These are phyloP conservation scores for Nematocida sp. DNA, from an alignment of 371 early-diverging fungal species.

Conservation along the genomic window DNA sequence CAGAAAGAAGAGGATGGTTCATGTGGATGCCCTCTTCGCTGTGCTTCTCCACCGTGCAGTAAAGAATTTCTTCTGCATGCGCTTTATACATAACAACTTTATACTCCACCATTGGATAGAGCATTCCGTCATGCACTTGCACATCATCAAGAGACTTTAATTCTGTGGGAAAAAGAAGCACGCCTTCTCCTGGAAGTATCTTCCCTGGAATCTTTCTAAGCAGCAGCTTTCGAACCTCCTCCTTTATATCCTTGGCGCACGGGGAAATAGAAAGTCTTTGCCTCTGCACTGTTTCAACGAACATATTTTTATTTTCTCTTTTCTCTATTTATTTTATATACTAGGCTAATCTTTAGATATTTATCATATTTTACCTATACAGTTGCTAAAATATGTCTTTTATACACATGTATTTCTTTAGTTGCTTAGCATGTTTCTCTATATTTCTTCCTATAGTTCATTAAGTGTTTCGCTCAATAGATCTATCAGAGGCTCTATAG, in stretches of 20 bases:
- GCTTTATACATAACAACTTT: conserved; percentile 35
- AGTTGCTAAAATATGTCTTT: no score
- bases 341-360: not conserved
- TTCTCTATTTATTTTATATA: not conserved
- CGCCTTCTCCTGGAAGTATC: not conserved
- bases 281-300: conserved; percentile 32
- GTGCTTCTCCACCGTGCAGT: conserved; percentile 44
- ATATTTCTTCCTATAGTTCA: not conserved
- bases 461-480: not conserved
- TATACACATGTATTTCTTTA: no score
- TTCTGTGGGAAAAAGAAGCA: conserved; percentile 18
- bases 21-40: conserved; percentile 23
- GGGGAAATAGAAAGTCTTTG: conserved; percentile 44
- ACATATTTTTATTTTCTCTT: conserved; percentile 8
- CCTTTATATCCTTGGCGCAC: conserved; percentile 2
- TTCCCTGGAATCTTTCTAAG: conserved; percentile 21
- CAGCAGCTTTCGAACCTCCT: not conserved
- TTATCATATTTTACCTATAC: no score
- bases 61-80: conserved; percentile 28
- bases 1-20: conserved; percentile 30
- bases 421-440: not conserved
- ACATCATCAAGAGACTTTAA: conserved; percentile 20
- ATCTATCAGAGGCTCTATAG: not conserved
- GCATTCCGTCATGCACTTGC: conserved; percentile 36
- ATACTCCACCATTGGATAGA: conserved; percentile 45